Percentiles rank a stretch among this genome's conserved stretches.
Conservation (phyloP, 345 rosid genomes). For the Pugionium cornutum region DNA sequence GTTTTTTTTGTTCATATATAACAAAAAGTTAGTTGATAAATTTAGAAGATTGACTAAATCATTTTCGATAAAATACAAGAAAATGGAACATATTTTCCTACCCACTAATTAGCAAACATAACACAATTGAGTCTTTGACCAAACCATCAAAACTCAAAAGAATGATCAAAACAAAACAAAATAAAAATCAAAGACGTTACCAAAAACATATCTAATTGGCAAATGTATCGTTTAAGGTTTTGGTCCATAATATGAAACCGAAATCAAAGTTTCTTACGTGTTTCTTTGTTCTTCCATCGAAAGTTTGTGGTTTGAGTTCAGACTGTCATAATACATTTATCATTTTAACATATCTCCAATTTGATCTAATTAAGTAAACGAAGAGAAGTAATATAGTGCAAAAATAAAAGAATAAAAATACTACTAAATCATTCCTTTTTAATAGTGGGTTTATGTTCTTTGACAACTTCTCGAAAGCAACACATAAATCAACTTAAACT, state of each 20-base stretch:
- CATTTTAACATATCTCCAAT: slow-evolving; percentile 23
- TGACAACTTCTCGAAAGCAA: slow-evolving; percentile 12
- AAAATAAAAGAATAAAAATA: neutral
- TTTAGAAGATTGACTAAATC: slow-evolving; percentile 13
- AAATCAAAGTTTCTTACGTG: slow-evolving; percentile 37
- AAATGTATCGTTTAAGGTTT: slow-evolving; percentile 19
- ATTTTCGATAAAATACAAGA: slow-evolving; percentile 35
- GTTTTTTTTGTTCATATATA: too few species aligned
- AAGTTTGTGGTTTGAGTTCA: slow-evolving; percentile 30
- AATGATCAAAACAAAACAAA: slow-evolving; percentile 32
- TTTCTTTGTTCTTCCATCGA: slow-evolving; percentile 35
- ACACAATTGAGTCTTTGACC: slow-evolving; percentile 41
- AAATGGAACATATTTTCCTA: neutral
- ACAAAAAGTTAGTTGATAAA: neutral
- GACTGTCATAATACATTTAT: slow-evolving; percentile 30
- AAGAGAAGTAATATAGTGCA: slow-evolving; percentile 13
- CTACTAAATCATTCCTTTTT: slow-evolving; percentile 10
- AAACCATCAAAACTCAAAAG: slow-evolving; percentile 23
- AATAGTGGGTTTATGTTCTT: slow-evolving; percentile 13
- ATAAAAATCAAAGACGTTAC: slow-evolving; percentile 35
- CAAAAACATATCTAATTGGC: slow-evolving; percentile 29
- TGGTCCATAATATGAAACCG: slow-evolving; percentile 31
- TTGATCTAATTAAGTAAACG: slow-evolving; percentile 22
- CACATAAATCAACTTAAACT: slow-evolving; percentile 25
- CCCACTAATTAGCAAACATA: slow-evolving; percentile 33